Conservation (phyloP, 208 protist species). For the Trypanosoma theileri region DNA sequence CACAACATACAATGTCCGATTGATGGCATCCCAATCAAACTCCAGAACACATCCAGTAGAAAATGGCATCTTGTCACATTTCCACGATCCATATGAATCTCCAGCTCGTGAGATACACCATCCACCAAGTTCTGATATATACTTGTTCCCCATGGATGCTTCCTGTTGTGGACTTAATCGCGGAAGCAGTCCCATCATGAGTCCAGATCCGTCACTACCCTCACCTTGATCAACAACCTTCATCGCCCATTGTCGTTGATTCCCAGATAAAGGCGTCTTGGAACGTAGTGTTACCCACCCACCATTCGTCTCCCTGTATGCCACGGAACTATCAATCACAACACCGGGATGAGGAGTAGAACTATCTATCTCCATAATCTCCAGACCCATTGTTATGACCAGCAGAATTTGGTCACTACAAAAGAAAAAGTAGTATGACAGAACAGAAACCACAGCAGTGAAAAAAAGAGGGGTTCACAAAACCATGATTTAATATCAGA, state of each 20-base stretch:
- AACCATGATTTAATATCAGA: no score
- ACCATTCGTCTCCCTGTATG: conserved; percentile 84
- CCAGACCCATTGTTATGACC: conserved; percentile 59
- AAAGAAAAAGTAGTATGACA: not conserved
- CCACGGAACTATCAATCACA: conserved; percentile 58
- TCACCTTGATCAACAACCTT: conserved; percentile 89
- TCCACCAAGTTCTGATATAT: conserved; percentile 89
- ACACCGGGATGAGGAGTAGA: conserved; percentile 85
- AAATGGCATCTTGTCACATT: conserved; percentile 86
- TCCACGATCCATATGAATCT: conserved; percentile 87
- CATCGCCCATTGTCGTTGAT: conserved; percentile 86
- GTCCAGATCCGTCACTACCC: conserved; percentile 78
- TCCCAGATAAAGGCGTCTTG: conserved; percentile 55
- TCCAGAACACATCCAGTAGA: conserved; percentile 87
- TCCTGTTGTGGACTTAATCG: conserved; percentile 44
- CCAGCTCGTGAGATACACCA: conserved; percentile 89
- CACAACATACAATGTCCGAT: conserved; percentile 80
- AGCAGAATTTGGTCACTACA: not conserved
- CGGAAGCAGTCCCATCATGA: conserved; percentile 90
- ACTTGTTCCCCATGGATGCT: conserved; percentile 78
- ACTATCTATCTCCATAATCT: conserved; percentile 81
- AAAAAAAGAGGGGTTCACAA: no score
- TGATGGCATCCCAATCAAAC: conserved; percentile 84
- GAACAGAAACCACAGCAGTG: no score
- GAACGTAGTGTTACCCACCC: conserved; percentile 90